Base-by-base conservation (phyloP, 2,329 filamentous ascomycete species). In the Lojkania enalia region DNA sequence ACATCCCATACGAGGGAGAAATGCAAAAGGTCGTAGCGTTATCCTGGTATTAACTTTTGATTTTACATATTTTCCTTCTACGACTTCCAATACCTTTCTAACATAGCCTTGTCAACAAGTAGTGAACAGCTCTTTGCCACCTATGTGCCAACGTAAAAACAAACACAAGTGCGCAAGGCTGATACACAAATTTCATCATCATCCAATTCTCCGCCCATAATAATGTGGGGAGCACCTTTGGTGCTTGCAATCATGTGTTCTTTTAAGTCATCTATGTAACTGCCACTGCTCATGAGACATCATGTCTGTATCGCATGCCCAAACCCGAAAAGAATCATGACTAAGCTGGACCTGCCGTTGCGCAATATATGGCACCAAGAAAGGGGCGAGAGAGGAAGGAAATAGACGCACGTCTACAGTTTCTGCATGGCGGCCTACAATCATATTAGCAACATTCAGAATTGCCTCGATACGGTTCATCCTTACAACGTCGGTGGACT, bases 401-500 rank as follows among this genome's bases (percentile, higher is more conserved):
- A 42, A 39, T 30, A n/a, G 29, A 39, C 35, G 31, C 29, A 42
- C 36, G 39, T 60, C 58, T 71, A 71, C 64, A 71, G 62, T 57
- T 71, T 71, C 54, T 71, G 68, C 69, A 71, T 71, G 44, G 69
- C 69, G 54, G 40, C 37, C 49, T 54, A 29, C 6, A n/a, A 37
- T 21, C 2, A 14, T 12, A 37, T 51, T 45, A 50, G 48, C 15
- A 12, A 20, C 2, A 20, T 13, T 6, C 4, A 36, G 33, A 33
- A 11, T 3, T 14, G 14, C 14, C 13, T 14, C 23, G 3, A n/a
- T 13, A 9, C 9, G 11, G 21, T 12, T 57, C 61, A 58, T 57
- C 60, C 63, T 84, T 90, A 96, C 77, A 92, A 96, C 73, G 74
- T 97, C 94, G 64, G 87, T 85, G 62, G 90, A 96, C 84, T 99